Evolutionary conservation across 257 asterid species (phyloP), one percentile per base, ranked within the genome.

Genomic region (Eustoma russellianum): DNA sequence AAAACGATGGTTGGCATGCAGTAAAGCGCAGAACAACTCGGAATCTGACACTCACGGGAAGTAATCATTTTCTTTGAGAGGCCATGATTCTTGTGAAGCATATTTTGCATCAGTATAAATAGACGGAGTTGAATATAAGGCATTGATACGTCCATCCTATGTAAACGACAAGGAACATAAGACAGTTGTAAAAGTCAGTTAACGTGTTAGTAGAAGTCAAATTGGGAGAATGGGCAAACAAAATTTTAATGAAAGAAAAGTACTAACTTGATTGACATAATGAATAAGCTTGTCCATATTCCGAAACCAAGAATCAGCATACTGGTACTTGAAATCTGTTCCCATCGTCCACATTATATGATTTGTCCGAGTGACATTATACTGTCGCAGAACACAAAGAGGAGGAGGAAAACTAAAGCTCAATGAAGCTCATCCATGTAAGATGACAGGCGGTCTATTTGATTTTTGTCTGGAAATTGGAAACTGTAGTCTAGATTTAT

Each of bases 311-410:
- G 94, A 62, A 12, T 71, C 66, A 46, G 96, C 94, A 61, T 86
- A 90, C 57, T 90, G 96, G 73, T 90, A 90, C 81, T 82, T 79
- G 77, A 90, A 90, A 76, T 90, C 98, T 5, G 96, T 86, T 65
- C 98, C 98, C 98, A 90, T 90, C 53, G 98, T 90, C 90, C 90
- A 90, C 96, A 90, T 90, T 54, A 90, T 50, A 78, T 90, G 98
- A 72, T 90, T 86, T 50, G 96, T 66, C 41, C 93, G 93, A 63
- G 98, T 86, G 52, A 86, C 82, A 53, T 86, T 86, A 57, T 93
- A 94, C 98, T 90, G 93, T 57, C 40, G 48, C 47, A 7, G 19
- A 61, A 60, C 54, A 49, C 47, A 60, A 35, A 52, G 17, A 28
- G 30, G 3, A 24, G 30, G 30, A 24, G 30, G 2, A 46, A 52